phyloP scores from a whole-genome alignment of 2,329 filamentous ascomycete genomes.

The Ascochyta fabae region DNA sequence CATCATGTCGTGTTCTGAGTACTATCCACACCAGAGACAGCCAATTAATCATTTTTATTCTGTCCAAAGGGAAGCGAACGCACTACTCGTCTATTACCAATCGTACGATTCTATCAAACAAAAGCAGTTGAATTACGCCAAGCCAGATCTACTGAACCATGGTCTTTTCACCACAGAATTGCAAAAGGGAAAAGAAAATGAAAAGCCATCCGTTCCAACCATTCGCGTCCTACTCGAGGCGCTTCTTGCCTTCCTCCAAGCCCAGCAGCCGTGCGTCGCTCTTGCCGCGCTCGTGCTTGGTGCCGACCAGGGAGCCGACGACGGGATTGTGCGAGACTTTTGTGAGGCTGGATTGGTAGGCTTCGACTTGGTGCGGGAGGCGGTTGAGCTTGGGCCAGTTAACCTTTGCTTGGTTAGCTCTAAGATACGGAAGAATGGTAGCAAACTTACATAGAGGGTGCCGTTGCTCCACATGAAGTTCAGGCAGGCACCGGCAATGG shows the following conservation, averaged over 20 bases:
- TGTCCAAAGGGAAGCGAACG: too few species aligned
- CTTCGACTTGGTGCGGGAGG: conserved; percentile 82
- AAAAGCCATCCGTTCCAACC: background rate
- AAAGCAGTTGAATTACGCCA: background rate
- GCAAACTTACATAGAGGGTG: conserved; percentile 86
- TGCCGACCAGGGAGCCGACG: conserved; percentile 73
- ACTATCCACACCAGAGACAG: too few species aligned
- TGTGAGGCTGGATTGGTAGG: conserved; percentile 83
- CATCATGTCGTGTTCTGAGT: too few species aligned
- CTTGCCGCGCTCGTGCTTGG: conserved; percentile 77
- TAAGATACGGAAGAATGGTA: background rate
- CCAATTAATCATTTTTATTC: too few species aligned
- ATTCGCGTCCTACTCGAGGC: conserved; percentile 72
- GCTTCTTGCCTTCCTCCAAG: conserved; percentile 97
- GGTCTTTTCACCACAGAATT: too few species aligned
- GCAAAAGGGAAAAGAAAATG: too few species aligned
- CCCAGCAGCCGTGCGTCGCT: conserved; percentile 83
- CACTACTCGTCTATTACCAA: background rate
- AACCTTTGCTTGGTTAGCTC: conserved; percentile 64
- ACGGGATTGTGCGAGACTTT: conserved; percentile 83
- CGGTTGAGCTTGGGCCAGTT: conserved; percentile 99
- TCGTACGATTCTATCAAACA: too few species aligned
- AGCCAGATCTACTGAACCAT: conserved; percentile 5
- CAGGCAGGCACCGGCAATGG: conserved; percentile 72
- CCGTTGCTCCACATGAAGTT: conserved; percentile 84